A percentile compares a stretch with the other conserved stretches of the same genome.
These are phyloP conservation scores for Skeletonema costatum DNA, from an alignment of 108 stramenopile species.

Conservation along the genomic window DNA sequence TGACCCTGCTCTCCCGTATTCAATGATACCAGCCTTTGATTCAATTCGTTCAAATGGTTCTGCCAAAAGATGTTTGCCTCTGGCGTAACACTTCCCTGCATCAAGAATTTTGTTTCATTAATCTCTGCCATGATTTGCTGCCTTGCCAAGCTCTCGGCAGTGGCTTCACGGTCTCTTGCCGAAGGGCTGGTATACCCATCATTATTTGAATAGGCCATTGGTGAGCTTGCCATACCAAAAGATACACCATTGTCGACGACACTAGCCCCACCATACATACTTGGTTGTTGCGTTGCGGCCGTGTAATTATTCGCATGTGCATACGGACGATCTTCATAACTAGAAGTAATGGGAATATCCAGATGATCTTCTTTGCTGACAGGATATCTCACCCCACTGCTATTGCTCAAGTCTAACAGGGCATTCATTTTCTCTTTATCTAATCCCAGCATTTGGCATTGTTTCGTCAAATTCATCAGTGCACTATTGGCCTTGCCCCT, in stretches of 20 bases:
- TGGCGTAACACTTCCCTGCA: constrained; percentile 70
- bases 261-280: not conserved
- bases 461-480: constrained; percentile 55
- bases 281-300: not conserved
- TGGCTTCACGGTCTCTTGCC: constrained; percentile 7
- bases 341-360: not conserved
- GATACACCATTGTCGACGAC: not conserved
- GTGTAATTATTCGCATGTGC: not conserved
- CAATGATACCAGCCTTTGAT: constrained; percentile 52
- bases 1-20: constrained; percentile 25
- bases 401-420: constrained; percentile 47
- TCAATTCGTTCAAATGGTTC: constrained; percentile 73
- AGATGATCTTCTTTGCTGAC: not conserved
- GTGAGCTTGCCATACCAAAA: not conserved
- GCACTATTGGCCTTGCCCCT: constrained; percentile 27
- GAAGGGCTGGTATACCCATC: not conserved
- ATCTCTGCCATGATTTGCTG: constrained; percentile 79
- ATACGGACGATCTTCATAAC: not conserved
- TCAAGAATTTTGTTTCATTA: constrained; percentile 66
- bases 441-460: constrained; percentile 71
- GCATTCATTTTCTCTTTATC: constrained; percentile 61
- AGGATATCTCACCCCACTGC: constrained; percentile 8
- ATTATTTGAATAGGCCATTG: not conserved
- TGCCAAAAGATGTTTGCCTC: constrained; percentile 79
- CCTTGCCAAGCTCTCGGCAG: constrained; percentile 54